Evolutionary conservation across 2,329 filamentous ascomycete species (phyloP).

Genomic region (Penicillium nordicum): DNA sequence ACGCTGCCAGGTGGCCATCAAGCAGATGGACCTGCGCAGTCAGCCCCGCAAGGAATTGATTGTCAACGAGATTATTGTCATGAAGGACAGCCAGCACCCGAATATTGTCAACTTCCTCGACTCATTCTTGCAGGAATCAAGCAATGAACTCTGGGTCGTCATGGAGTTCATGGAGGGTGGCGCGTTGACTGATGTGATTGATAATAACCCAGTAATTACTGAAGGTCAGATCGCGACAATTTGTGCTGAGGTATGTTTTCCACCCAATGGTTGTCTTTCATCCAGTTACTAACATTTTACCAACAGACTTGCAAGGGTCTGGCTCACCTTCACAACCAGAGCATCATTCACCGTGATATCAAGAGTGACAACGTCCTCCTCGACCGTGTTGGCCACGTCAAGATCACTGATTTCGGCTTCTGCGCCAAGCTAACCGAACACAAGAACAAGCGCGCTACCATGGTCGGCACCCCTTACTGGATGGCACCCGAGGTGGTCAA

Average conservation of each 20-base stretch:
- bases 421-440: constrained; percentile 97
- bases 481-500: constrained; percentile 99
- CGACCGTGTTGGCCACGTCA: constrained; percentile 91
- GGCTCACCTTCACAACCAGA: constrained; percentile 89
- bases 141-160: constrained; percentile 95
- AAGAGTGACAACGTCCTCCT: constrained; percentile 98
- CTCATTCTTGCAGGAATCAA: constrained; percentile 92
- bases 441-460: constrained; percentile 94
- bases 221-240: constrained; percentile 98
- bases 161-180: constrained; percentile 99
- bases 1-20: constrained; percentile 91
- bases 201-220: constrained; percentile 90
- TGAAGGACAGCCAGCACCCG: constrained; percentile 97
- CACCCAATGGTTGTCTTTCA: background rate
- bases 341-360: constrained; percentile 98
- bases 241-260: constrained; percentile 74
- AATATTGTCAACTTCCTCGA: constrained; percentile 99
- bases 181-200: constrained; percentile 95
- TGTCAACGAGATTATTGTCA: constrained; percentile 99
- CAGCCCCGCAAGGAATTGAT: constrained; percentile 97
- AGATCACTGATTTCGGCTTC: constrained; percentile 99
- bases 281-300: constrained; percentile 13
- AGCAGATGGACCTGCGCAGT: constrained; percentile 98
- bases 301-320: constrained; percentile 86
- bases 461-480: constrained; percentile 99